A percentile compares a stretch with the other conserved stretches of the same genome.
Conservation (phyloP, 805 yeast species). For the Peterozyma toletana region DNA sequence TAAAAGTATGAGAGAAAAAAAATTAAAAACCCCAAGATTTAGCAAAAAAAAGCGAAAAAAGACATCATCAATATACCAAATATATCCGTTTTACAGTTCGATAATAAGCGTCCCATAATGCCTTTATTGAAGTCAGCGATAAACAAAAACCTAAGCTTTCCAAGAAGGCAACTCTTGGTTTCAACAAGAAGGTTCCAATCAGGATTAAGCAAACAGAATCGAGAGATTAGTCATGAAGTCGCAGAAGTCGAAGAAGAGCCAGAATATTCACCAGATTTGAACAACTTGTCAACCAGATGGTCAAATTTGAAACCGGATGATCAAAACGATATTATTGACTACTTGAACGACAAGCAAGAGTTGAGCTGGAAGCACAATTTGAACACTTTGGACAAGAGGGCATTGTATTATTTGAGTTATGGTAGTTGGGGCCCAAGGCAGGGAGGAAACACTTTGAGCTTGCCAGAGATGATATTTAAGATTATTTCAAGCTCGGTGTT, state of each 20-base stretch:
- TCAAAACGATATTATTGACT: slow-evolving; percentile 26
- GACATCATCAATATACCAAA: no score
- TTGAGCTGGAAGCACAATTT: slow-evolving; percentile 28
- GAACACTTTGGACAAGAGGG: slow-evolving; percentile 45
- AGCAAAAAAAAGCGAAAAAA: no score
- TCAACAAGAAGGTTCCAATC: no score
- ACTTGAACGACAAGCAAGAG: slow-evolving; percentile 26
- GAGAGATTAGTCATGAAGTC: not conserved
- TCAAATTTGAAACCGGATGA: slow-evolving; percentile 21
- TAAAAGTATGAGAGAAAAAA: no score
- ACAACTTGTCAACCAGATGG: slow-evolving; percentile 25
- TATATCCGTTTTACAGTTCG: no score
- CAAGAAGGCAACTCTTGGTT: no score
- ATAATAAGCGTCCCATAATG: no score
- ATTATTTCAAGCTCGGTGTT: slow-evolving; percentile 23
- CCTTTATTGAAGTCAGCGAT: no score
- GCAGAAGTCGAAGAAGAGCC: slow-evolving; percentile 11
- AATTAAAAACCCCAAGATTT: no score
- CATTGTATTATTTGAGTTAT: slow-evolving; percentile 50
- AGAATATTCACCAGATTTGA: slow-evolving; percentile 22
- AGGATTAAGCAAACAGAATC: no score
- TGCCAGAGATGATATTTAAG: slow-evolving; percentile 24
- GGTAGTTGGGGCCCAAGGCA: slow-evolving; percentile 60
- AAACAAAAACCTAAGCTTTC: no score
- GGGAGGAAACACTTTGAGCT: slow-evolving; percentile 17